These are phyloP conservation scores for Lentinula sp. DNA, from an alignment of 768 basidiomycete species.

Conservation along the genomic window DNA sequence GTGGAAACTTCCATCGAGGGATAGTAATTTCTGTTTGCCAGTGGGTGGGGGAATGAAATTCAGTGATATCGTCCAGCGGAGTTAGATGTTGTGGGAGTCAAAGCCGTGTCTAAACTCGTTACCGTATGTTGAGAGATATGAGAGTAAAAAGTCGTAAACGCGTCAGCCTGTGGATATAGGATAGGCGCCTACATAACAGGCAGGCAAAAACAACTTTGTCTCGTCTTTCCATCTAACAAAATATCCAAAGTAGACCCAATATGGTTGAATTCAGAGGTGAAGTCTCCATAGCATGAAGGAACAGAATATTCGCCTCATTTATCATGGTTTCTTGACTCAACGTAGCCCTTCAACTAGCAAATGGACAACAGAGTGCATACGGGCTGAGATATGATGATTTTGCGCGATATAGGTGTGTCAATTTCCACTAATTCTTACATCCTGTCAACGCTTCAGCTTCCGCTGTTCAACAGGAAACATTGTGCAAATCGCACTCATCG, in stretches of 20 bases:
- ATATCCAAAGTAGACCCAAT: too few species aligned
- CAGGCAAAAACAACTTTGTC: too few species aligned
- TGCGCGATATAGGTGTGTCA: conserved; percentile 66
- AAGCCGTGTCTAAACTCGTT: too few species aligned
- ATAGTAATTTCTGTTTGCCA: too few species aligned
- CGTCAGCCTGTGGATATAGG: too few species aligned
- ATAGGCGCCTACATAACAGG: too few species aligned
- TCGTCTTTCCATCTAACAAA: too few species aligned
- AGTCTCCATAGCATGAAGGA: background rate
- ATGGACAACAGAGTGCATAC: conserved; percentile 86
- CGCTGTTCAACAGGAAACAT: conserved; percentile 59
- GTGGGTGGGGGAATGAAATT: too few species aligned
- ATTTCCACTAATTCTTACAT: background rate
- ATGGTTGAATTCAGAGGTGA: background rate
- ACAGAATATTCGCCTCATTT: background rate
- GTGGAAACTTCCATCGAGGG: background rate
- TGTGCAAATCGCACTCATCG: conserved; percentile 89
- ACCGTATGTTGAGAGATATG: too few species aligned
- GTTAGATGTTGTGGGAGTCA: too few species aligned
- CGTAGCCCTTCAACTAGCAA: conserved; percentile 74
- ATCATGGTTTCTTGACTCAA: background rate
- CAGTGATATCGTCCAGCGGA: too few species aligned
- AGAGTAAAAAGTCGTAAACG: too few species aligned
- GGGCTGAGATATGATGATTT: conserved; percentile 90
- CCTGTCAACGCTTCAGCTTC: background rate